Evolutionary conservation across 306 rosid genomes (phyloP).

Genomic region (Cucurbita argyrosperma): DNA sequence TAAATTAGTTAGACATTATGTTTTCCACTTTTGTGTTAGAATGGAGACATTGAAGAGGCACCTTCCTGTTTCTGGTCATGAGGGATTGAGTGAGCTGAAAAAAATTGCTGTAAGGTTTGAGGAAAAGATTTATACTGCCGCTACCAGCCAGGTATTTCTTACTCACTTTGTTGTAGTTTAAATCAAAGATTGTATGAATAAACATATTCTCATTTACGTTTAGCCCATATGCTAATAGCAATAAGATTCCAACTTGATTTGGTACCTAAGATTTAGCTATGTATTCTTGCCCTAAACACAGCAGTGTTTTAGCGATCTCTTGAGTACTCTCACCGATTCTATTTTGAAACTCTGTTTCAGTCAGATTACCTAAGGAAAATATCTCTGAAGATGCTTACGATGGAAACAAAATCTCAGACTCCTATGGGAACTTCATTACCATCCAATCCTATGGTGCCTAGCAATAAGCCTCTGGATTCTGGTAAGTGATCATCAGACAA

Average conservation of each 20-base stretch:
- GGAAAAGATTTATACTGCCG: conserved; percentile 51
- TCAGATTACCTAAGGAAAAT: conserved; percentile 24
- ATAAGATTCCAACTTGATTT: not conserved
- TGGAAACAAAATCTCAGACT: conserved; percentile 60
- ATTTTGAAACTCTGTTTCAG: not conserved
- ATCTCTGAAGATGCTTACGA: conserved; percentile 35
- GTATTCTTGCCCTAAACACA: not conserved
- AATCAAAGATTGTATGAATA: not conserved
- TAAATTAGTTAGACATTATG: not conserved
- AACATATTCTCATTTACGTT: not conserved
- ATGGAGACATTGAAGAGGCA: conserved; percentile 59
- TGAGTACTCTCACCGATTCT: not conserved
- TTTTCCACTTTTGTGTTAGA: conserved; percentile 18
- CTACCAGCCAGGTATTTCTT: conserved; percentile 48
- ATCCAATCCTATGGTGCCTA: conserved; percentile 30
- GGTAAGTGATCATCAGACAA: conserved; percentile 18
- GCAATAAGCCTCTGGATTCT: conserved; percentile 48
- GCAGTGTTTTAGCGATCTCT: not conserved
- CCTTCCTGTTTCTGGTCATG: conserved; percentile 45
- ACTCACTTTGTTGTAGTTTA: not conserved
- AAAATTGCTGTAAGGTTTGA: conserved; percentile 69
- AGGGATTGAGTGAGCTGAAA: conserved; percentile 42
- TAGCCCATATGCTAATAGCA: not conserved
- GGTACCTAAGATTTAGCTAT: not conserved
- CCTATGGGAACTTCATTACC: conserved; percentile 19